Evolutionary conservation across 1,139 yeast species (phyloP).

Genomic region (Candida sp.): DNA sequence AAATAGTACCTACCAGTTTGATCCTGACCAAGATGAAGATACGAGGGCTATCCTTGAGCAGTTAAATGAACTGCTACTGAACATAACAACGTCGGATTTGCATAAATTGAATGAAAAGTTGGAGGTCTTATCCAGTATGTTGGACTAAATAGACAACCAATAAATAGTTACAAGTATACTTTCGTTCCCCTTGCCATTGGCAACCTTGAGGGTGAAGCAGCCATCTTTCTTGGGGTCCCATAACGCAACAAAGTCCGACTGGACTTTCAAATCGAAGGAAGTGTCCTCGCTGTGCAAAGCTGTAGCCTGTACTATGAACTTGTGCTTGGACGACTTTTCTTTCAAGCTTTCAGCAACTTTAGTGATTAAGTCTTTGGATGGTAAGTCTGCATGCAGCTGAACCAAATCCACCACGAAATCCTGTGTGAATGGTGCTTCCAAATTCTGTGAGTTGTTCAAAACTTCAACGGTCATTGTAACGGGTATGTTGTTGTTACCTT

Average conservation of each 20-base stretch:
- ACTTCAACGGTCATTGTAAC: background rate
- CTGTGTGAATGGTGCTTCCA: slow-evolving; percentile 16
- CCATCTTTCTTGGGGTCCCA: slow-evolving; percentile 49
- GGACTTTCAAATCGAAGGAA: slow-evolving; percentile 20
- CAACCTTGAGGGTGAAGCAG: slow-evolving; percentile 26
- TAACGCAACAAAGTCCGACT: slow-evolving; percentile 35
- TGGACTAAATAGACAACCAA: slow-evolving; percentile 31
- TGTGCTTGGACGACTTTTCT: slow-evolving; percentile 40
- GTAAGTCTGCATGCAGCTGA: background rate
- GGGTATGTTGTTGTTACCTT: background rate
- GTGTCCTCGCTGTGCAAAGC: slow-evolving; percentile 8
- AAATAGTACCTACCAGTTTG: slow-evolving; percentile 16
- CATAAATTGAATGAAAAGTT: slow-evolving; percentile 28
- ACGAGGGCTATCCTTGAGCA: slow-evolving; percentile 21
- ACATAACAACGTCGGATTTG: slow-evolving; percentile 14
- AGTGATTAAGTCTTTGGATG: slow-evolving; percentile 9
- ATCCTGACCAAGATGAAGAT: slow-evolving; percentile 31
- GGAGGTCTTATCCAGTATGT: slow-evolving; percentile 27
- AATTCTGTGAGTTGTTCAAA: slow-evolving; percentile 10
- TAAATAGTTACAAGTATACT: slow-evolving; percentile 28
- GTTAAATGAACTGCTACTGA: slow-evolving; percentile 21
- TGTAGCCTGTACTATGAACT: slow-evolving; percentile 36
- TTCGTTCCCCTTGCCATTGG: slow-evolving; percentile 6
- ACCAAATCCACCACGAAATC: slow-evolving; percentile 13
- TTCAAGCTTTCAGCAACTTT: slow-evolving; percentile 21